A percentile compares a stretch with the other conserved stretches of the same genome.
phyloP scores from a whole-genome alignment of 2,329 filamentous ascomycete species.

The Beauveria brongniartii region DNA sequence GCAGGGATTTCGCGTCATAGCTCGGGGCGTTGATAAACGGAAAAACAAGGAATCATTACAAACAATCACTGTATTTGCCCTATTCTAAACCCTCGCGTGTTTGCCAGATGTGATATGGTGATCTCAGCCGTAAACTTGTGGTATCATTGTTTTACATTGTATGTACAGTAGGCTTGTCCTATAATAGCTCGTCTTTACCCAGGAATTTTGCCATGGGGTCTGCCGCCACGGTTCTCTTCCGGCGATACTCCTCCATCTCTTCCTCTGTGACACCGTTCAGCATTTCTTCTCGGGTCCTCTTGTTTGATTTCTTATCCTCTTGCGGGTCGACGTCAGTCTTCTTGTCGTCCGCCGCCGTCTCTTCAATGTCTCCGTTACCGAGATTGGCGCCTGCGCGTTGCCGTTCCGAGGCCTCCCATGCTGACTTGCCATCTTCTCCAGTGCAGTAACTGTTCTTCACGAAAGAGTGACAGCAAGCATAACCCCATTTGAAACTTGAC shows the following conservation, averaged over 20 bases:
- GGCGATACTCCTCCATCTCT: constrained; percentile 78
- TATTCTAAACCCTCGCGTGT: neutral
- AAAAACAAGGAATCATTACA: constrained; percentile 30
- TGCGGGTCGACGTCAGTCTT: constrained; percentile 21
- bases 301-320: constrained; percentile 40
- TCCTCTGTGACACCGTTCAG: constrained; percentile 70
- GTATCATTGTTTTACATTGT: constrained; percentile 16
- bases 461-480: constrained; percentile 86
- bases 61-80: constrained; percentile 1
- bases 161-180: constrained; percentile 17
- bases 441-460: constrained; percentile 98
- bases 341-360: constrained; percentile 19
- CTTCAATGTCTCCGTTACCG: constrained; percentile 15
- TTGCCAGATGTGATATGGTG: neutral
- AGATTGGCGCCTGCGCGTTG: constrained; percentile 42
- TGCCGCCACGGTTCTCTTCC: constrained; percentile 62
- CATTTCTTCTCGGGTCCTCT: constrained; percentile 72
- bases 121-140: neutral
- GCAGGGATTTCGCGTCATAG: constrained; percentile 35
- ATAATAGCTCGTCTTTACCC: constrained; percentile 59
- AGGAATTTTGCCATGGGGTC: constrained; percentile 84
- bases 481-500: constrained; percentile 92
- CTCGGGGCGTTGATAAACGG: constrained; percentile 44
- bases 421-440: constrained; percentile 75
- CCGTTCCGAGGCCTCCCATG: constrained; percentile 67